phyloP scores from a whole-genome alignment of 345 rosid species.

The Murraya paniculata region DNA sequence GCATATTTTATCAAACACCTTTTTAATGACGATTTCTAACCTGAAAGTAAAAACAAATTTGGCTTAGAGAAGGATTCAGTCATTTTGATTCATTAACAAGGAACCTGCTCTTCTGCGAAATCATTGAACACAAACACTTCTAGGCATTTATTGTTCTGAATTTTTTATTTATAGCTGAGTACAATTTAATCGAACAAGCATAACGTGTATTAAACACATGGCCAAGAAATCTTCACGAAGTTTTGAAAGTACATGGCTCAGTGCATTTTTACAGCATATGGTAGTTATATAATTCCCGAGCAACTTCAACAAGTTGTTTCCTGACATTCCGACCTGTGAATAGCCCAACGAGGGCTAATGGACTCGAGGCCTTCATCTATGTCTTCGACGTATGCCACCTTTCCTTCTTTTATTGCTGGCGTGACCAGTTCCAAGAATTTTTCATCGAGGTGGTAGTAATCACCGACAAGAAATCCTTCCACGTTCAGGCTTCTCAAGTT shows the following conservation, averaged over 20 bases:
- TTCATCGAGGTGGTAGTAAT: conserved; percentile 8
- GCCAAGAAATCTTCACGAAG: not conserved
- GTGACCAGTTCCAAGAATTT: conserved; percentile 38
- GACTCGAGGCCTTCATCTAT: conserved; percentile 46
- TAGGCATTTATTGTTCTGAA: not conserved
- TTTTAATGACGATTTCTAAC: too few species aligned
- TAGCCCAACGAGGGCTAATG: conserved; percentile 30
- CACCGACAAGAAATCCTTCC: not conserved
- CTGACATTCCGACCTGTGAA: too few species aligned
- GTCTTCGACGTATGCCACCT: conserved; percentile 50
- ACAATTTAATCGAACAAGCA: not conserved
- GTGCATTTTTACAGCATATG: not conserved
- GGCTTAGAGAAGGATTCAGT: too few species aligned
- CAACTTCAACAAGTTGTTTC: conserved; percentile 36
- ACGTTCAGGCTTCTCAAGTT: too few species aligned
- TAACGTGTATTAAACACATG: not conserved
- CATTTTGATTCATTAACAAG: too few species aligned
- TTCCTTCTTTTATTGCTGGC: conserved; percentile 39
- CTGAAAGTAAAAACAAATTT: too few species aligned
- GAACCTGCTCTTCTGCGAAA: too few species aligned
- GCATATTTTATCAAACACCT: too few species aligned
- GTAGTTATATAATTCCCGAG: conserved; percentile 27
- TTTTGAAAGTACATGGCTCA: not conserved
- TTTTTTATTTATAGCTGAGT: not conserved
- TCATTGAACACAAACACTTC: too few species aligned